A percentile compares a stretch with the other conserved stretches of the same genome.
Evolutionary conservation across 169 alveolate genomes (phyloP).

Genomic region (Theileria luwenshuni): DNA sequence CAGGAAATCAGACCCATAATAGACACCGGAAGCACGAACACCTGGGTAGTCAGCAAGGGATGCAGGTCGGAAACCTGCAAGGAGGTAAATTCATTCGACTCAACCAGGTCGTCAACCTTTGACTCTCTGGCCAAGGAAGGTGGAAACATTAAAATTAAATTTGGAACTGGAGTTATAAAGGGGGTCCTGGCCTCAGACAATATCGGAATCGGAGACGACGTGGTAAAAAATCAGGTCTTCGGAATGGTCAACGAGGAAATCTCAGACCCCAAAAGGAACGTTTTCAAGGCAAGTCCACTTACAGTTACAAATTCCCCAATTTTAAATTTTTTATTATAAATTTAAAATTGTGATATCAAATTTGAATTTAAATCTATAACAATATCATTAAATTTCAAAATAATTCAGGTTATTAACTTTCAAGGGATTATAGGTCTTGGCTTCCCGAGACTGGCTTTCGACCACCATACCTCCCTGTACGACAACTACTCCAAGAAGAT

Average conservation of each 20-base stretch:
- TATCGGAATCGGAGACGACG: slow-evolving; percentile 41
- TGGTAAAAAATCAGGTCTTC: slow-evolving; percentile 47
- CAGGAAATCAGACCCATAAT: slow-evolving; percentile 79
- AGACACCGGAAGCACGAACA: slow-evolving; percentile 85
- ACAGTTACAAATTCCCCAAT: slow-evolving; percentile 28
- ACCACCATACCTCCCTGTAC: slow-evolving; percentile 66
- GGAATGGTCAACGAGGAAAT: slow-evolving; percentile 44
- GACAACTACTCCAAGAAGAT: slow-evolving; percentile 70
- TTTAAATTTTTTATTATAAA: slow-evolving; percentile 27
- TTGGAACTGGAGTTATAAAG: slow-evolving; percentile 75
- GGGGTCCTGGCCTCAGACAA: slow-evolving; percentile 63
- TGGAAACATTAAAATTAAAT: slow-evolving; percentile 22
- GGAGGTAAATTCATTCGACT: slow-evolving; percentile 58
- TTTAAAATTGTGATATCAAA: slow-evolving; percentile 20
- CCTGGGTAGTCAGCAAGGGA: slow-evolving; percentile 28
- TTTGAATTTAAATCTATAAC: too few relatives aligned
- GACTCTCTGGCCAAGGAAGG: not conserved
- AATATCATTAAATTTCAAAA: slow-evolving; percentile 1
- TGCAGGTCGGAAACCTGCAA: slow-evolving; percentile 67
- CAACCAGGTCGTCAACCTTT: slow-evolving; percentile 53
- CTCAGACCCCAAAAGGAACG: slow-evolving; percentile 47
- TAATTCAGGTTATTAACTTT: slow-evolving; percentile 70
- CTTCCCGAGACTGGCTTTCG: slow-evolving; percentile 82
- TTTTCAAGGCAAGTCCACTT: slow-evolving; percentile 49
- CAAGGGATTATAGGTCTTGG: slow-evolving; percentile 88